These are phyloP conservation scores for Colletotrichum eremochloae DNA, from an alignment of 2,329 filamentous ascomycete genomes.

Conservation along the genomic window DNA sequence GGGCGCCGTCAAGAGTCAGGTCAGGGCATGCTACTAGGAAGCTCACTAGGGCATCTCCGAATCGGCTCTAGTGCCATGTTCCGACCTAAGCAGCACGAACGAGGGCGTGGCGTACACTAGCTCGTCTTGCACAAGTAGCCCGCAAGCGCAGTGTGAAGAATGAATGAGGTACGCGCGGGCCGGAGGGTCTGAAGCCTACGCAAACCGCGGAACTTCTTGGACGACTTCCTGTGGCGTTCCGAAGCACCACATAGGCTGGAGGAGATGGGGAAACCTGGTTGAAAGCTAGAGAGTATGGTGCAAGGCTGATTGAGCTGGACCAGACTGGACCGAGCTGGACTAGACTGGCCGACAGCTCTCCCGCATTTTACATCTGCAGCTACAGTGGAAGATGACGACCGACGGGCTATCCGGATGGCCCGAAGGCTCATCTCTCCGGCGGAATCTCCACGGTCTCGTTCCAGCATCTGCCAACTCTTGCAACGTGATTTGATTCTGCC, in stretches of 20 bases:
- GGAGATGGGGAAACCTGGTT: slow-evolving; percentile 1
- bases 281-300: background rate
- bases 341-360: slow-evolving; percentile 8
- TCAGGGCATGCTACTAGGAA: slow-evolving; percentile 13
- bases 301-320: slow-evolving; percentile 3
- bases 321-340: background rate
- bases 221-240: slow-evolving; percentile 5
- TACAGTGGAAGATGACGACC: background rate
- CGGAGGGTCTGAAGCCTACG: background rate
- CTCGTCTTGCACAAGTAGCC: slow-evolving; percentile 22
- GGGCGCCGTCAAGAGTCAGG: slow-evolving; percentile 23
- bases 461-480: background rate
- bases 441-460: background rate
- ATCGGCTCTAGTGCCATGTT: slow-evolving; percentile 20
- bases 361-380: slow-evolving; percentile 11
- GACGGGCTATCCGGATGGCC: slow-evolving; percentile 11
- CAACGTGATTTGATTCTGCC: background rate
- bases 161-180: slow-evolving; percentile 1
- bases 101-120: slow-evolving; percentile 19
- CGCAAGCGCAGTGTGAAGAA: slow-evolving; percentile 29
- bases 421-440: background rate
- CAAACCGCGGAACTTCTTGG: background rate
- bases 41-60: slow-evolving; percentile 7
- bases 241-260: background rate
- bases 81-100: slow-evolving; percentile 20